phyloP scores from a whole-genome alignment of 2,329 filamentous ascomycete species.

The Talaromyces sp. region DNA sequence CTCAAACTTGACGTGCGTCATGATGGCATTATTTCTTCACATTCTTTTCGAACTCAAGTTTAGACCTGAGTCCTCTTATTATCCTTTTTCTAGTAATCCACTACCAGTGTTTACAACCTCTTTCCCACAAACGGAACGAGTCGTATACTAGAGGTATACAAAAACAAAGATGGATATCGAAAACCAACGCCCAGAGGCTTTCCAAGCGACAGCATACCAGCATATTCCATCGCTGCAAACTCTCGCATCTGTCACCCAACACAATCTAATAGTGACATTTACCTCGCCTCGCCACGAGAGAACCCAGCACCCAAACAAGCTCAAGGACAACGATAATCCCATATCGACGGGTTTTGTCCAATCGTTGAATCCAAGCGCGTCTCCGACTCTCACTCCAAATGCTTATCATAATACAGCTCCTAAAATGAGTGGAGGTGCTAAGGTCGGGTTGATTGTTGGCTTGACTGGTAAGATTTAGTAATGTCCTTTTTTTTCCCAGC shows the following conservation, averaged over 20 bases:
- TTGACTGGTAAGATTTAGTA: neutral
- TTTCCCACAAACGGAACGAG: neutral
- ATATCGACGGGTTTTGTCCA: neutral
- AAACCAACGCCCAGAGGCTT: neutral
- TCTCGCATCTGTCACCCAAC: neutral
- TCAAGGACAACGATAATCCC: neutral
- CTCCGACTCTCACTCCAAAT: neutral
- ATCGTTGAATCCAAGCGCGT: neutral
- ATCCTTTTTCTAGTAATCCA: neutral
- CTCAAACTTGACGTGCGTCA: neutral
- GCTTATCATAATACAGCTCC: neutral
- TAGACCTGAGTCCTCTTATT: neutral
- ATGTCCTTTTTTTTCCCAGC: neutral
- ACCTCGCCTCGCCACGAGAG: neutral
- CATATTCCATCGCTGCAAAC: neutral
- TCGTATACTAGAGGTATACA: neutral
- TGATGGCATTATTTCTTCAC: neutral
- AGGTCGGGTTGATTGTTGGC: neutral
- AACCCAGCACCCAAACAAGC: neutral
- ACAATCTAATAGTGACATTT: neutral
- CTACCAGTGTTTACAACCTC: neutral
- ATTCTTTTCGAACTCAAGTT: neutral
- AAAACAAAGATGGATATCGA: neutral
- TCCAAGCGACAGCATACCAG: neutral
- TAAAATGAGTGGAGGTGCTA: neutral